A percentile compares a stretch with the other conserved stretches of the same genome.
These are phyloP conservation scores for Rhynchosporium graminicola DNA, from an alignment of 2,329 filamentous ascomycete species.

Conservation along the genomic window DNA sequence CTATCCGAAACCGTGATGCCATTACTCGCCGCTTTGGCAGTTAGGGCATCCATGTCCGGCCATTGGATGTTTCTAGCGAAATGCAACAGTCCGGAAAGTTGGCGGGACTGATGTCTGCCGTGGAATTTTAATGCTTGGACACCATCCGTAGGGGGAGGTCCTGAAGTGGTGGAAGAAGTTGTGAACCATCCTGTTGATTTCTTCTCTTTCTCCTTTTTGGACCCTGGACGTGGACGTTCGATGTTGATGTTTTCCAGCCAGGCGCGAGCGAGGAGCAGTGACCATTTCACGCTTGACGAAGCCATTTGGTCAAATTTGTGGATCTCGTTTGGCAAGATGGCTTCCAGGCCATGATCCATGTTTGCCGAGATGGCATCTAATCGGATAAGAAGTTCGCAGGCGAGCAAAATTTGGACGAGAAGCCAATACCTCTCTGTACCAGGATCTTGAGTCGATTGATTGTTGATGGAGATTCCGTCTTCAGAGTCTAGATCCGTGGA, in stretches of 20 bases:
- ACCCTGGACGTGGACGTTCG: constrained; percentile 45
- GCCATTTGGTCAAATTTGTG: constrained; percentile 63
- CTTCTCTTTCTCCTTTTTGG: constrained; percentile 28
- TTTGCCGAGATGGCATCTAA: constrained; percentile 64
- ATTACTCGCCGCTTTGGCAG: constrained; percentile 38
- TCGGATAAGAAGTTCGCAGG: constrained; percentile 65
- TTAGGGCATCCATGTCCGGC: constrained; percentile 55
- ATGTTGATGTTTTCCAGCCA: constrained; percentile 71
- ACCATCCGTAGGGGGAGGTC: constrained; percentile 47
- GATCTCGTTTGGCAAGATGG: constrained; percentile 57
- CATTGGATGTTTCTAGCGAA: constrained; percentile 64
- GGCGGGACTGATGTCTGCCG: constrained; percentile 54
- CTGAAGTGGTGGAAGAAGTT: constrained; percentile 45
- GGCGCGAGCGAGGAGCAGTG: constrained; percentile 61
- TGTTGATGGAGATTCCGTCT: constrained; percentile 55
- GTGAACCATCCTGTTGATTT: constrained; percentile 54
- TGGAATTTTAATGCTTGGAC: constrained; percentile 42
- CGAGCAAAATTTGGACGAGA: constrained; percentile 63
- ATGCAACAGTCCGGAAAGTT: constrained; percentile 62
- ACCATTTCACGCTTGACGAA: constrained; percentile 65
- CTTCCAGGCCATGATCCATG: constrained; percentile 55
- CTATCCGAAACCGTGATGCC: constrained; percentile 35
- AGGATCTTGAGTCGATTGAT: constrained; percentile 51
- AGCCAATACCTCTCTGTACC: constrained; percentile 68
- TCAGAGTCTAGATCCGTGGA: constrained; percentile 51